These are phyloP conservation scores for Russula vinacea DNA, from an alignment of 768 basidiomycete genomes.

Conservation along the genomic window DNA sequence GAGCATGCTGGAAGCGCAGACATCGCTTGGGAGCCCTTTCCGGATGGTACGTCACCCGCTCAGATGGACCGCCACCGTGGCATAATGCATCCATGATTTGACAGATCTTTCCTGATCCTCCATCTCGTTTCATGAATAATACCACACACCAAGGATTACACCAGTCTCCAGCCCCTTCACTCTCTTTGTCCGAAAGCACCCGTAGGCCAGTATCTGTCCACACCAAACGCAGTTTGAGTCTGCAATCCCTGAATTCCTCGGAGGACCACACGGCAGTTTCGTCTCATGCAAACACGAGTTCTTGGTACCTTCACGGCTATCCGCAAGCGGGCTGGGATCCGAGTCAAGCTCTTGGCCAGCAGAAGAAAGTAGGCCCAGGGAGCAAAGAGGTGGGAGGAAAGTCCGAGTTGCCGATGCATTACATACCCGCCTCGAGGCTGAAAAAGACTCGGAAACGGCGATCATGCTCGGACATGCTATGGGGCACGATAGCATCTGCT, in stretches of 20 bases:
- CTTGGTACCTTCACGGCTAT: slow-evolving; percentile 22
- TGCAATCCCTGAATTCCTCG: slow-evolving; percentile 22
- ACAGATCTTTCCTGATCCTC: slow-evolving; percentile 29
- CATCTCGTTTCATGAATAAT: slow-evolving; percentile 26
- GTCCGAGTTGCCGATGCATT: slow-evolving; percentile 25
- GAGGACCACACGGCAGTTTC: slow-evolving; percentile 17
- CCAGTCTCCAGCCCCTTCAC: slow-evolving; percentile 19
- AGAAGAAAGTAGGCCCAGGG: neutral
- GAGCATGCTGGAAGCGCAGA: slow-evolving; percentile 3
- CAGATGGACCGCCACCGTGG: neutral
- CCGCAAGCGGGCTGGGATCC: neutral
- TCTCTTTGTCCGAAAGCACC: slow-evolving; percentile 19
- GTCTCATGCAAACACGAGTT: slow-evolving; percentile 16
- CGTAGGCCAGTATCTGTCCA: slow-evolving; percentile 20
- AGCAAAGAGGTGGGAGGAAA: neutral
- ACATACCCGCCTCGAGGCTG: slow-evolving; percentile 19
- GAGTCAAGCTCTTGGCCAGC: neutral
- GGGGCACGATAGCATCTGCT: slow-evolving; percentile 16
- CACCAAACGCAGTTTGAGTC: slow-evolving; percentile 22
- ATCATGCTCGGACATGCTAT: slow-evolving; percentile 24
- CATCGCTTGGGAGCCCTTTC: slow-evolving; percentile 16
- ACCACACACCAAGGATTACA: slow-evolving; percentile 11
- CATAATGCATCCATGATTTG: neutral
- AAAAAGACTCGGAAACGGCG: slow-evolving; percentile 23
- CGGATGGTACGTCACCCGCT: slow-evolving; percentile 21